phyloP scores from a whole-genome alignment of 2,329 filamentous ascomycete species.

The Colletotrichum zoysiae region DNA sequence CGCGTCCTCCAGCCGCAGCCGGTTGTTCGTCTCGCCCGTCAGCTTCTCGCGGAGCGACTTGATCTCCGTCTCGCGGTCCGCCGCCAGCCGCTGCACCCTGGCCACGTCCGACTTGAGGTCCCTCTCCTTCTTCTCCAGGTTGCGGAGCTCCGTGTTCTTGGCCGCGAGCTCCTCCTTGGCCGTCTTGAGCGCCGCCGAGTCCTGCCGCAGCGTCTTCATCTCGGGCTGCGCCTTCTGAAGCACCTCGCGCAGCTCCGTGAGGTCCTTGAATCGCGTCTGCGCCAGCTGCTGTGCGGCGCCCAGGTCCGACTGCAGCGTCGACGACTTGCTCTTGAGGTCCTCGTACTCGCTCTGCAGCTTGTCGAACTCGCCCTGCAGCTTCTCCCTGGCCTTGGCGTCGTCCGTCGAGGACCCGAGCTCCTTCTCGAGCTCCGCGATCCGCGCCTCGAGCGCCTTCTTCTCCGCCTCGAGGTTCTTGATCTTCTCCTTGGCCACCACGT shows the following conservation, averaged over 20 bases:
- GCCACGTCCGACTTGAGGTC: conserved; percentile 82
- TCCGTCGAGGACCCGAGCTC: conserved; percentile 66
- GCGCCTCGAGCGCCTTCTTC: conserved; percentile 74
- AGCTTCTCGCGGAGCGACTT: conserved; percentile 83
- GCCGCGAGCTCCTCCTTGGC: conserved; percentile 79
- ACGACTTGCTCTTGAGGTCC: conserved; percentile 77
- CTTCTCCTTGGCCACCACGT: conserved; percentile 85
- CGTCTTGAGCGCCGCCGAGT: conserved; percentile 79
- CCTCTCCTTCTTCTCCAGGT: conserved; percentile 85
- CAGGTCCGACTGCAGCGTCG: conserved; percentile 83
- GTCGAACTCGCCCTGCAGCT: conserved; percentile 72
- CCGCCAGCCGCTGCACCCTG: conserved; percentile 75
- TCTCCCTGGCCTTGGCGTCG: conserved; percentile 60
- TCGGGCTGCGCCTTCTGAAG: conserved; percentile 90
- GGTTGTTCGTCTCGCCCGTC: conserved; percentile 77
- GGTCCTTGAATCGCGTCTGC: conserved; percentile 87
- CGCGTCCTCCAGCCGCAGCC: conserved; percentile 82
- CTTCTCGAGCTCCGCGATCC: conserved; percentile 76
- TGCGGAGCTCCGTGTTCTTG: conserved; percentile 72
- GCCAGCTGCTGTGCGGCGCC: conserved; percentile 88
- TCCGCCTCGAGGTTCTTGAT: conserved; percentile 78
- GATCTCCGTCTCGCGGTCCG: conserved; percentile 83
- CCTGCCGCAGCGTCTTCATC: conserved; percentile 80
- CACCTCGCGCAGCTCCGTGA: conserved; percentile 83
- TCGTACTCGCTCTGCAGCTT: conserved; percentile 68